Conservation (phyloP, 1,284 basidiomycete genomes). For the Melampsora larici-populina region DNA sequence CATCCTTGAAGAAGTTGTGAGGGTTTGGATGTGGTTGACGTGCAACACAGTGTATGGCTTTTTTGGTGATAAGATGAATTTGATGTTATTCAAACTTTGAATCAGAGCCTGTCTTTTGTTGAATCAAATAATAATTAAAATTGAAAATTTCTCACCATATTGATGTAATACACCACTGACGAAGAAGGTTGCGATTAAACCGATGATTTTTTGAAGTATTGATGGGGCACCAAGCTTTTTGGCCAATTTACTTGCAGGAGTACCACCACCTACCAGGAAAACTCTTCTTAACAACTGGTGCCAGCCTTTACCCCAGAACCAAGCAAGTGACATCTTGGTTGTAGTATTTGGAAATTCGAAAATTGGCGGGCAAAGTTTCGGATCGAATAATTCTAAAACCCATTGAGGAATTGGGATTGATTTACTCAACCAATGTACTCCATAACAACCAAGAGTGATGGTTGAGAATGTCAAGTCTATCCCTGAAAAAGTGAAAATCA, state of each 20-base stretch:
- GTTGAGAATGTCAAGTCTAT: slow-evolving; percentile 13
- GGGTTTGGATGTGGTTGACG: slow-evolving; percentile 16
- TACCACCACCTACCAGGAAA: slow-evolving; percentile 19
- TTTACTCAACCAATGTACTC: neutral
- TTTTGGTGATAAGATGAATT: no score
- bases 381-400: slow-evolving; percentile 27
- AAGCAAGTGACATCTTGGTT: slow-evolving; percentile 56
- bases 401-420: neutral
- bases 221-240: slow-evolving; percentile 5
- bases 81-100: neutral
- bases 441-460: slow-evolving; percentile 1
- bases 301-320: slow-evolving; percentile 60
- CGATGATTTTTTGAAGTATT: slow-evolving; percentile 9
- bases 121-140: no score
- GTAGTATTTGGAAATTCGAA: slow-evolving; percentile 59
- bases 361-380: slow-evolving; percentile 50
- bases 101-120: no score
- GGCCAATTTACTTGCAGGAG: slow-evolving; percentile 8
- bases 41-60: slow-evolving; percentile 13
- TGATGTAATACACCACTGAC: slow-evolving; percentile 32
- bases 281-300: slow-evolving; percentile 51
- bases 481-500: slow-evolving; percentile 3
- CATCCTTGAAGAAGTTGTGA: neutral
- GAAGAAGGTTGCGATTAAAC: slow-evolving; percentile 12
- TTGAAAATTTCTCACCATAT: slow-evolving; percentile 12